Evolutionary conservation across 495 filamentous ascomycete species (phyloP).

Genomic region (Achaetomiella virescens): DNA sequence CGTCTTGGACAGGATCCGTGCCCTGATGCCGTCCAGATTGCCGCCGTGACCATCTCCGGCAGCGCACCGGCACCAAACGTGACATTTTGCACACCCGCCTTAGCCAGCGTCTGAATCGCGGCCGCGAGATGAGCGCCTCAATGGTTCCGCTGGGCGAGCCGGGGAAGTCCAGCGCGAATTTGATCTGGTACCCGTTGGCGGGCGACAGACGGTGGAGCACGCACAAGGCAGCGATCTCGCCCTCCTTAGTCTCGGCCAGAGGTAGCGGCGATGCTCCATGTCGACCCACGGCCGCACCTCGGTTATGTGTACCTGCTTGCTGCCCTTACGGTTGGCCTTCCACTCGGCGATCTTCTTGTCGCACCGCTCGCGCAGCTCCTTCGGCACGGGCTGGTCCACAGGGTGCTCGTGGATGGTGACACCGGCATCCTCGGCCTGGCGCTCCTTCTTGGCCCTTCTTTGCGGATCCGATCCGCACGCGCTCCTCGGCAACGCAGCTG

Average conservation of each 20-base stretch:
- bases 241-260: slow-evolving; percentile 64
- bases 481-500: slow-evolving; percentile 78
- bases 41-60: slow-evolving; percentile 58
- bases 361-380: slow-evolving; percentile 57
- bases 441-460: slow-evolving; percentile 53
- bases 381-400: slow-evolving; percentile 53
- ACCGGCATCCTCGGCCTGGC: slow-evolving; percentile 71
- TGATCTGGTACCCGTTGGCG: slow-evolving; percentile 76
- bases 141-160: slow-evolving; percentile 71
- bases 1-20: slow-evolving; percentile 66
- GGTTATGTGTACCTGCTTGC: slow-evolving; percentile 72
- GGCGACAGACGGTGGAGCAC: slow-evolving; percentile 69
- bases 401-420: slow-evolving; percentile 63
- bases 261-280: slow-evolving; percentile 69
- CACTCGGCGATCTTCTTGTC: slow-evolving; percentile 71
- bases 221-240: slow-evolving; percentile 64
- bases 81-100: slow-evolving; percentile 55
- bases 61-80: slow-evolving; percentile 78
- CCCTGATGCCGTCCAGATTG: slow-evolving; percentile 65
- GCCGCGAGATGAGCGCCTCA: slow-evolving; percentile 69
- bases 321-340: slow-evolving; percentile 71
- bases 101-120: slow-evolving; percentile 63
- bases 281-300: slow-evolving; percentile 80
- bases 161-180: slow-evolving; percentile 83
- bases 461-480: slow-evolving; percentile 63